Percentiles rank a stretch among this genome's conserved stretches.
These are phyloP conservation scores for Syzygium syzygioides DNA, from an alignment of 441 rosid genomes.

Conservation along the genomic window DNA sequence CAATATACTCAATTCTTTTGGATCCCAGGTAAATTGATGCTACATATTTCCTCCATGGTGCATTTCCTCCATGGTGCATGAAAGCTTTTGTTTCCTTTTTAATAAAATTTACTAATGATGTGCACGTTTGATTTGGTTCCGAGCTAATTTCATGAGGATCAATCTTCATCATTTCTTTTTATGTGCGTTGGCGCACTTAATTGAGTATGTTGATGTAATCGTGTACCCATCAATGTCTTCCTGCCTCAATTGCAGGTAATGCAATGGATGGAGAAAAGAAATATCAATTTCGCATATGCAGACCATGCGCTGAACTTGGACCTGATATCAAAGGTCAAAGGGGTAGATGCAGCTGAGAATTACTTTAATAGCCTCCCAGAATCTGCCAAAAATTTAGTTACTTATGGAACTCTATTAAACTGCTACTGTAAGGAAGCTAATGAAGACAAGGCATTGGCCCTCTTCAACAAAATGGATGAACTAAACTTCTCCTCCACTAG, in stretches of 20 bases:
- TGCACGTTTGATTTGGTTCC: background rate
- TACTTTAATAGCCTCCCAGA: constrained; percentile 42
- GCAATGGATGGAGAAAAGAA: constrained; percentile 84
- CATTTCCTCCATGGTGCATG: background rate
- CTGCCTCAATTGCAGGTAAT: constrained; percentile 33
- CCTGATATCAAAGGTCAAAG: constrained; percentile 52
- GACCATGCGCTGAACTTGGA: constrained; percentile 51
- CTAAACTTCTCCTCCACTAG: constrained; percentile 22
- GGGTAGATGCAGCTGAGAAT: constrained; percentile 55
- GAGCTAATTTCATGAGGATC: background rate
- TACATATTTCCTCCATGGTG: background rate
- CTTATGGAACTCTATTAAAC: constrained; percentile 62
- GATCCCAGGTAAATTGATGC: background rate
- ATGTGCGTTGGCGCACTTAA: background rate
- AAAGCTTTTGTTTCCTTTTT: background rate
- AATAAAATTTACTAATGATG: background rate
- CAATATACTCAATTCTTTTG: background rate
- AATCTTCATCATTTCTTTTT: background rate
- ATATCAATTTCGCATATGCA: constrained; percentile 26
- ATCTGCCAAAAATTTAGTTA: constrained; percentile 20
- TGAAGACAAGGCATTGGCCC: constrained; percentile 47
- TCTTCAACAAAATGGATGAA: constrained; percentile 51
- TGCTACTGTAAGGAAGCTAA: constrained; percentile 47
- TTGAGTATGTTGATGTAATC: background rate
- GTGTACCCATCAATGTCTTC: background rate